A percentile compares a stretch with the other conserved stretches of the same genome.
phyloP scores from a whole-genome alignment of 805 yeast species.

The Hanseniaspora thailandica region DNA sequence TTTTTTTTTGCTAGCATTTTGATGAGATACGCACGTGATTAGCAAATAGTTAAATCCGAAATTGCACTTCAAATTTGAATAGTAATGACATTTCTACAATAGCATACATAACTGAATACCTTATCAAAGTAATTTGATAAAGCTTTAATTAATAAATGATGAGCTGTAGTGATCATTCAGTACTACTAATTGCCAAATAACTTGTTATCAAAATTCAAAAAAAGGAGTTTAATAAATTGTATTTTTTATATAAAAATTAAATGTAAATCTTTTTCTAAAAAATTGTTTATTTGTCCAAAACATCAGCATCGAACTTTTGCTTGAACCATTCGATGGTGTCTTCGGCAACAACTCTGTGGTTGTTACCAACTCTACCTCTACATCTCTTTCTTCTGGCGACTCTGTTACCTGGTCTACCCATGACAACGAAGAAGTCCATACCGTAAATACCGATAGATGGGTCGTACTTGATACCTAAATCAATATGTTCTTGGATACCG shows the following conservation, averaged over 20 bases:
- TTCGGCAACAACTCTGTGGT: conserved; percentile 83
- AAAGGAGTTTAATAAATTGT: neutral
- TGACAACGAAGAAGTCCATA: conserved; percentile 98
- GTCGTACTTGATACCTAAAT: conserved; percentile 99
- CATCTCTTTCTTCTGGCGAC: conserved; percentile 97
- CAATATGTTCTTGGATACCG: conserved; percentile 99
- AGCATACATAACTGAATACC: too few species aligned
- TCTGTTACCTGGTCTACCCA: conserved; percentile 99
- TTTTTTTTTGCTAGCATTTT: neutral
- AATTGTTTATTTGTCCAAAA: conserved; percentile 55
- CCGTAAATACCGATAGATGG: conserved; percentile 99
- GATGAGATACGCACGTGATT: neutral
- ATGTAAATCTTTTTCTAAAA: neutral
- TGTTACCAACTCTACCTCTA: conserved; percentile 75
- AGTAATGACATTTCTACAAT: too few species aligned
- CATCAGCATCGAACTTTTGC: conserved; percentile 99
- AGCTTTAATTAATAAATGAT: too few species aligned
- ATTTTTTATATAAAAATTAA: conserved; percentile 14
- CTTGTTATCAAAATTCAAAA: neutral
- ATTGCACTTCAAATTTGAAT: too few species aligned
- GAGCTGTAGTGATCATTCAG: too few species aligned
- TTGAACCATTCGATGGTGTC: conserved; percentile 98
- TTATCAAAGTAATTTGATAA: too few species aligned
- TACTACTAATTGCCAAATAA: too few species aligned
- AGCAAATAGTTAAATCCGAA: neutral